A percentile compares a stretch with the other conserved stretches of the same genome.
Conservation (phyloP, 257 asterid genomes). For the Verbascum thapsus region DNA sequence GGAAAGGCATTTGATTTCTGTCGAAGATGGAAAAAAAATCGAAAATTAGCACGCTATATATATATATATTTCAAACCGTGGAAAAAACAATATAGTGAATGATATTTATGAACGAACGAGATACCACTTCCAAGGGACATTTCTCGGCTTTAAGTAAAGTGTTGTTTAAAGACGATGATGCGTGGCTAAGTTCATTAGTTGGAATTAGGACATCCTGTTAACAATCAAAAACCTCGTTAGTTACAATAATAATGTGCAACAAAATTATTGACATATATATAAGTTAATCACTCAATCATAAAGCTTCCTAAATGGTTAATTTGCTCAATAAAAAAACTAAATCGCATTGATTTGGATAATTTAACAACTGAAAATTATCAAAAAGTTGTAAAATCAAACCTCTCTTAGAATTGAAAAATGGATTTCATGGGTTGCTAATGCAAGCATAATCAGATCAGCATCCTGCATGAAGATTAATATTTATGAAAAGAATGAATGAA, state of each 20-base stretch:
- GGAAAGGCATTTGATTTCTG: too few relatives aligned
- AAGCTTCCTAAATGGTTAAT: too few relatives aligned
- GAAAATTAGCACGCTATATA: too few relatives aligned
- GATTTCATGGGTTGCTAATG: constrained; percentile 62
- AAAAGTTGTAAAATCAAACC: constrained; percentile 35
- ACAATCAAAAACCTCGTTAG: neutral
- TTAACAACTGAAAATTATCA: neutral
- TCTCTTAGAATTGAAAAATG: constrained; percentile 69
- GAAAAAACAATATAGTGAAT: neutral
- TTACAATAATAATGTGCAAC: neutral
- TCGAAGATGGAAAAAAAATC: too few relatives aligned
- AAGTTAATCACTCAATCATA: neutral
- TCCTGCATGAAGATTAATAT: constrained; percentile 43
- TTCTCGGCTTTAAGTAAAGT: constrained; percentile 8
- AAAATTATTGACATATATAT: neutral
- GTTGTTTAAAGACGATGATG: constrained; percentile 10
- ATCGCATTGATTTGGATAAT: neutral
- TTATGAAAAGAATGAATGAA: neutral
- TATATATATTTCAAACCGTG: too few relatives aligned
- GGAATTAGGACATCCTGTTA: constrained; percentile 24
- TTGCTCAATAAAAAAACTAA: too few relatives aligned
- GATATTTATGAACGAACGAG: neutral
- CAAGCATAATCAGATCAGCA: constrained; percentile 71
- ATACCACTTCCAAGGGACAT: neutral
- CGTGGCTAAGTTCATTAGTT: neutral